These are phyloP conservation scores for Micractinium sp. DNA, from an alignment of 139 green algal genomes.

Conservation along the genomic window DNA sequence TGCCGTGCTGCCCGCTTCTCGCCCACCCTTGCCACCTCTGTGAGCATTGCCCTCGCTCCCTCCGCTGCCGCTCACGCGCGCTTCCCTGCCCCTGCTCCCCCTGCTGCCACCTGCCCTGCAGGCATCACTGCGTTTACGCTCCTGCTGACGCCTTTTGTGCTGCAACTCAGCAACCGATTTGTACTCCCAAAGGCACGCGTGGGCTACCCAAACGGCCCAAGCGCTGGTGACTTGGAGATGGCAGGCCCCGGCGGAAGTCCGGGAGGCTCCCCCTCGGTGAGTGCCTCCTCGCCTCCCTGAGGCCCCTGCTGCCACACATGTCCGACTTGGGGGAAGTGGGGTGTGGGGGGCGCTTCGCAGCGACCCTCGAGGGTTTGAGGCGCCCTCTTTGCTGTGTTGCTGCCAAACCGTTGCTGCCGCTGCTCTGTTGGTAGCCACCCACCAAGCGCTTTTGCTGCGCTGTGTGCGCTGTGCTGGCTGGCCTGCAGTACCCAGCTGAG, in stretches of 20 bases:
- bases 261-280: slow-evolving; percentile 1
- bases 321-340: not conserved
- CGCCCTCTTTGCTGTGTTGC: no score
- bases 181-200: not conserved
- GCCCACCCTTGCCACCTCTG: not conserved
- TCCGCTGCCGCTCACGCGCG: not conserved
- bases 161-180: slow-evolving; percentile 40
- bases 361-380: not conserved
- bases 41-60: not conserved
- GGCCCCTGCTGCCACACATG: not conserved
- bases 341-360: not conserved
- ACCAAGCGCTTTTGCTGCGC: no score
- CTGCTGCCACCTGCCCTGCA: slow-evolving; percentile 13
- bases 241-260: not conserved
- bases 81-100: no score
- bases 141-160: slow-evolving; percentile 89
- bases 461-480: not conserved
- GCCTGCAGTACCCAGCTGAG: slow-evolving; percentile 3
- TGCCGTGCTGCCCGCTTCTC: not conserved
- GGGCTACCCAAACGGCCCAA: slow-evolving; percentile 11
- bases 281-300: not conserved
- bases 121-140: slow-evolving; percentile 93
- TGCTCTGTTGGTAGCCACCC: no score
- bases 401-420: no score
- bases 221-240: slow-evolving; percentile 13